Evolutionary conservation across 2,329 filamentous ascomycete genomes (phyloP).

Genomic region (Penicillium sp.): DNA sequence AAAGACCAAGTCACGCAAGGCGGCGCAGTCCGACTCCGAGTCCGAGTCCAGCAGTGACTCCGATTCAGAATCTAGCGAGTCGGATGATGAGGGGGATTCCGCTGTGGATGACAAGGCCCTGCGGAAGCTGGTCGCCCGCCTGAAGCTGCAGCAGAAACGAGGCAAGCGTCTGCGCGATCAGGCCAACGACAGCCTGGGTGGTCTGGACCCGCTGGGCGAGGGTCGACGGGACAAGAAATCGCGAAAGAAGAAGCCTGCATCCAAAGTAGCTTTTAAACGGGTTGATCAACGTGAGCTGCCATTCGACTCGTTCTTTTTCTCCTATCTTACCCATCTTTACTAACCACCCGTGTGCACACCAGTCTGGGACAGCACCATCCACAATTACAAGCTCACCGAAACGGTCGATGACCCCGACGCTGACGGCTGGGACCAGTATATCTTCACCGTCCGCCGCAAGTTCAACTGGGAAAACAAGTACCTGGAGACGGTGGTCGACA

Average conservation of each 20-base stretch:
- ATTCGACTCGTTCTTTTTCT: not conserved
- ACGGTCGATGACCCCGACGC: slow-evolving; percentile 67
- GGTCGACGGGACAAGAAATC: slow-evolving; percentile 30
- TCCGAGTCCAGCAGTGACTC: slow-evolving; percentile 18
- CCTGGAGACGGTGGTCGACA: slow-evolving; percentile 74
- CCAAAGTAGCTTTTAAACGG: slow-evolving; percentile 70
- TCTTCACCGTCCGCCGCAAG: slow-evolving; percentile 81
- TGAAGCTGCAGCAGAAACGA: slow-evolving; percentile 44
- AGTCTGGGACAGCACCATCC: slow-evolving; percentile 62
- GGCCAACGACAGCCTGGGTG: slow-evolving; percentile 39
- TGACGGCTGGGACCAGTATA: slow-evolving; percentile 75
- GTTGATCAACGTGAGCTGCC: slow-evolving; percentile 63
- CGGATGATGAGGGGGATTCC: slow-evolving; percentile 36
- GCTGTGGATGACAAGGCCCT: slow-evolving; percentile 43
- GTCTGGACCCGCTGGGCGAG: slow-evolving; percentile 33
- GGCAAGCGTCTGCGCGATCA: slow-evolving; percentile 38
- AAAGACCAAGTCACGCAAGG: slow-evolving; percentile 48
- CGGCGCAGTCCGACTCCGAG: slow-evolving; percentile 23
- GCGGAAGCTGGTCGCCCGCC: slow-evolving; percentile 38
- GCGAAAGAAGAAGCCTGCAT: slow-evolving; percentile 56
- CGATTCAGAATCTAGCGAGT: slow-evolving; percentile 21
- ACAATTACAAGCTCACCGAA: slow-evolving; percentile 72
- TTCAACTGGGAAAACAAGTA: slow-evolving; percentile 89
- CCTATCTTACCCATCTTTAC: not conserved
- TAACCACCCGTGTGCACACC: not conserved